phyloP scores from a whole-genome alignment of 106 monocot genomes.

The Dendrobium officinale region DNA sequence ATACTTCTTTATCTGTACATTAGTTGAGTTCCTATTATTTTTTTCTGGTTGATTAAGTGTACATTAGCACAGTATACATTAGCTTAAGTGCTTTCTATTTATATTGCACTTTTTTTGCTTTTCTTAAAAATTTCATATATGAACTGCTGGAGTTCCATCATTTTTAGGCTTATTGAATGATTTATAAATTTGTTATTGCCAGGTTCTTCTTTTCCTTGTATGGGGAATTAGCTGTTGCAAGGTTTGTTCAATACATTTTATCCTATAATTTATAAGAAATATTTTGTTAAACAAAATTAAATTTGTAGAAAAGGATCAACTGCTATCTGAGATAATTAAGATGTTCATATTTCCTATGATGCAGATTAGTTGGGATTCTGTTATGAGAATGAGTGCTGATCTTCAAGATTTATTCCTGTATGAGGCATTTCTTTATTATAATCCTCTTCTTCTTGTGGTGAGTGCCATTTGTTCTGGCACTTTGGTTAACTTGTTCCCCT shows the following conservation, averaged over 20 bases:
- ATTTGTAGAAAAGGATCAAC: neutral
- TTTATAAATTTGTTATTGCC: constrained; percentile 2
- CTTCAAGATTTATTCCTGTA: constrained; percentile 89
- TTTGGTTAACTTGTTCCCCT: neutral
- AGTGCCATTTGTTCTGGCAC: constrained; percentile 14
- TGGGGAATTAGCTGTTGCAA: constrained; percentile 87
- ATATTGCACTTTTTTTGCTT: neutral
- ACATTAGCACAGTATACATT: neutral
- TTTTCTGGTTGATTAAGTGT: neutral
- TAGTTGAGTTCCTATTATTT: neutral
- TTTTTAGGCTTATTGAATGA: neutral
- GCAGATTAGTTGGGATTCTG: constrained; percentile 90
- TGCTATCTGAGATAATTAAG: constrained; percentile 1
- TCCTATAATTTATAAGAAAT: neutral
- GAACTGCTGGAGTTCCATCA: neutral
- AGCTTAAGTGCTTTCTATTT: neutral
- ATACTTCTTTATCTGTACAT: neutral
- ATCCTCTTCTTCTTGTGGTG: constrained; percentile 91
- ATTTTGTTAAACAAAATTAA: neutral
- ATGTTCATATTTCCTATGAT: constrained; percentile 6
- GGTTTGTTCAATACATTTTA: constrained; percentile 36
- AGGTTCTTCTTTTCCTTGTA: constrained; percentile 73
- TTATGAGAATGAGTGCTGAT: constrained; percentile 87
- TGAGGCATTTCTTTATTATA: constrained; percentile 90
- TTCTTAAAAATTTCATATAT: neutral